A percentile compares a stretch with the other conserved stretches of the same genome.
These are phyloP conservation scores for Solanum raphanifolium DNA, from an alignment of 257 asterid genomes.

Conservation along the genomic window DNA sequence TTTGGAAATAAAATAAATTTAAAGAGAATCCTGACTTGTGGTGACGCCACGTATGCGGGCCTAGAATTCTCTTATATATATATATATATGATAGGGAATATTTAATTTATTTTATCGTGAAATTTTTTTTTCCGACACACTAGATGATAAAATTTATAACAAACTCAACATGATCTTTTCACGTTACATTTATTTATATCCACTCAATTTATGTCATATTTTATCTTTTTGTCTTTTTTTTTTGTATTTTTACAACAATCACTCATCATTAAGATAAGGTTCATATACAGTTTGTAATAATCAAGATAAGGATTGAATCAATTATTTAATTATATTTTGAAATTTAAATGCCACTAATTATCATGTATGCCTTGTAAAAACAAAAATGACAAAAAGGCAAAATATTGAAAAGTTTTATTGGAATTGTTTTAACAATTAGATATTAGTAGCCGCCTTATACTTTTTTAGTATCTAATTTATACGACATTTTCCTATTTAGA, in stretches of 20 bases:
- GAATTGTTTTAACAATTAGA: not conserved
- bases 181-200: not conserved
- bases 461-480: no score
- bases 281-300: not conserved
- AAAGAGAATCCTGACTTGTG: no score
- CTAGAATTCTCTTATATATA: no score
- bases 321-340: not conserved
- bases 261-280: not conserved
- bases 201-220: not conserved
- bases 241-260: not conserved
- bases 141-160: not conserved
- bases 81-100: no score
- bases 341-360: not conserved
- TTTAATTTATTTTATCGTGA: no score
- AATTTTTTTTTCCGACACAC: not conserved
- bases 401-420: not conserved
- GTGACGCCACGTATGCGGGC: no score
- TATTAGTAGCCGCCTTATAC: no score
- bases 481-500: no score
- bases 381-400: not conserved
- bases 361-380: not conserved
- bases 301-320: not conserved
- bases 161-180: not conserved
- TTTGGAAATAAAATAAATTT: no score
- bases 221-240: not conserved